These are phyloP conservation scores for Avicennia marina DNA, from an alignment of 257 asterid species.

Conservation along the genomic window DNA sequence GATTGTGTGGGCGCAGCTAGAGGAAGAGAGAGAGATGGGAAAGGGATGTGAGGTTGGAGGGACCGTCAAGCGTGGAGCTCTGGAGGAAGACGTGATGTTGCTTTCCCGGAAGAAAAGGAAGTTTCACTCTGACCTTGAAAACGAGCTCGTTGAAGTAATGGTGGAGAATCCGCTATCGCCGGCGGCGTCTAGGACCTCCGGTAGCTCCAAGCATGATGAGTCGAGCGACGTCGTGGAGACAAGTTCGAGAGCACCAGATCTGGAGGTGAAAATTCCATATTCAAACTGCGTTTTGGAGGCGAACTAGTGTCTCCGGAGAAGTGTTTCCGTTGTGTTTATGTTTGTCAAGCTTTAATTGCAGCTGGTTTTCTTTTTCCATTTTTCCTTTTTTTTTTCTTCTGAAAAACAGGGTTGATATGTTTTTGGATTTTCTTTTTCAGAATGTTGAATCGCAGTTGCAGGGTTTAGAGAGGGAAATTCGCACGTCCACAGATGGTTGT, in stretches of 20 bases:
- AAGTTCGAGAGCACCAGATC: slow-evolving; percentile 48
- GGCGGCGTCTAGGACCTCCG: slow-evolving; percentile 39
- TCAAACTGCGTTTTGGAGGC: slow-evolving; percentile 12
- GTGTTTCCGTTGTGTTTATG: slow-evolving; percentile 10
- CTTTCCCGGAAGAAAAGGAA: slow-evolving; percentile 53
- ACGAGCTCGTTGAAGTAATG: slow-evolving; percentile 16
- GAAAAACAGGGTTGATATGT: background rate
- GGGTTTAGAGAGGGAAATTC: slow-evolving; percentile 42
- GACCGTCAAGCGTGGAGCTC: slow-evolving; percentile 17
- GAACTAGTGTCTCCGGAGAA: background rate
- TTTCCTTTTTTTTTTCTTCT: background rate
- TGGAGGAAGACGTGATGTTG: slow-evolving; percentile 39
- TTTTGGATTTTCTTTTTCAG: slow-evolving; percentile 17
- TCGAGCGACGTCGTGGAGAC: slow-evolving; percentile 28
- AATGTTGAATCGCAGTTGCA: slow-evolving; percentile 45
- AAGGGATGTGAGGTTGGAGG: background rate
- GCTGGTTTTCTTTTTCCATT: background rate
- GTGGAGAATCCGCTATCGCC: slow-evolving; percentile 36
- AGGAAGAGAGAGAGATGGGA: slow-evolving; percentile 34
- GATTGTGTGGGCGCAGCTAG: too few relatives aligned
- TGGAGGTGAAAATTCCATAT: slow-evolving; percentile 49
- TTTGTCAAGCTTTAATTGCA: slow-evolving; percentile 8
- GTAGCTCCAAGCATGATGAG: slow-evolving; percentile 14
- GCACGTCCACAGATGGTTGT: slow-evolving; percentile 33
- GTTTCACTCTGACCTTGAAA: slow-evolving; percentile 21